Base-by-base conservation (phyloP, 2,329 filamentous ascomycete genomes). In the Elsinoe batatas region DNA sequence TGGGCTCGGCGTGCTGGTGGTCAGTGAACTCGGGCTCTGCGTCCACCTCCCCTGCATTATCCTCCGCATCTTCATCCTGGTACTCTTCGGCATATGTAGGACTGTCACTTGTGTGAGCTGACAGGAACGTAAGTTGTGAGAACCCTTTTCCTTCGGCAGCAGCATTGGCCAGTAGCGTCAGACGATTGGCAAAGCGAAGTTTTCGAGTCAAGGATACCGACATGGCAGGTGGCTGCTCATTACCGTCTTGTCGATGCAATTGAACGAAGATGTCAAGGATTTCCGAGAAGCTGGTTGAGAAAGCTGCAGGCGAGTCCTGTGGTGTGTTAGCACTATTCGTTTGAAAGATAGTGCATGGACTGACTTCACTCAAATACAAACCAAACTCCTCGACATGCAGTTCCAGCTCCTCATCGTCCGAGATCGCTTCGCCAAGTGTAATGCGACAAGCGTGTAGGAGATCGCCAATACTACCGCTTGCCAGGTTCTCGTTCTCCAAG, bases 241-340 rank as follows among this genome's bases (percentile, higher is more conserved):
- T 67, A 20, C 75, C 79, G 64, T 85, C 82, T 63, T 85, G 82
- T 32, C 73, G 73, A 60, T 79, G 75, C 44, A 87, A 69, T 13
- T 74, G 72, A 57, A 82, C 67, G 62, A 83, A 84, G 44, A 84
- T 65, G 53, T 80, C 74, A 57, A 85, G 68, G 43, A 87, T 71
- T 56, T 83, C 74, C 44, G 75, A 70, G 53, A 85, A 70, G 47
- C 77, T 76, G 59, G 78, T 68, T 62, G 74, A 69, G 61, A 72
- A 69, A 47, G 74, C 66, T 63, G 76, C 68, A 37, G 68, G 65
- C 42, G 76, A 79, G 63, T 76, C 74, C 78, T 82, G 60, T 20
- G 10, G 18, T 7, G 17, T 22, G 5, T 35, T 49, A 57, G 33
- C 11, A 40, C 30, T 59, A 36, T 42, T 17, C 49, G 20, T n/a